A percentile compares a stretch with the other conserved stretches of the same genome.
phyloP scores from a whole-genome alignment of 148 eudicot species.

The Tetragonia tetragonoides region DNA sequence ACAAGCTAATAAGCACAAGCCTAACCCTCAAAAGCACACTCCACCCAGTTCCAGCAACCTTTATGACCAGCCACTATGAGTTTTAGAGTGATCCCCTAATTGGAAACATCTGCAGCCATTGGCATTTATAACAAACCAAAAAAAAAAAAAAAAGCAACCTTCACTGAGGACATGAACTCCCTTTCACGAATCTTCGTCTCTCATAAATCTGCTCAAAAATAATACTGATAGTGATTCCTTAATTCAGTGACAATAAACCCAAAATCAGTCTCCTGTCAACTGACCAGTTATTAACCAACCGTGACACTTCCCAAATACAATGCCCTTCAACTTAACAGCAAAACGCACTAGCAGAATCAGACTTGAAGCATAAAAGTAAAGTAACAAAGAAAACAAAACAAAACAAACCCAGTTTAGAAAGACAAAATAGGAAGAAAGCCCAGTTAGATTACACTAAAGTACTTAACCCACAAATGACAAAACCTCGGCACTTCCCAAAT shows the following conservation, averaged over 20 bases:
- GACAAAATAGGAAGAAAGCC: no score
- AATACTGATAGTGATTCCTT: not conserved
- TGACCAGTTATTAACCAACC: not conserved
- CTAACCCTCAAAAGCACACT: no score
- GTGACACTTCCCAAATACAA: not conserved
- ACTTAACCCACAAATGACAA: no score
- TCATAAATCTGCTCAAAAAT: not conserved
- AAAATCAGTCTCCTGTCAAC: not conserved
- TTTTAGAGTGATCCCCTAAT: not conserved
- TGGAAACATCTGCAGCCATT: not conserved
- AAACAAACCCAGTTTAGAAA: no score
- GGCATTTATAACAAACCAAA: not conserved
- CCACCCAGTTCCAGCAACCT: no score
- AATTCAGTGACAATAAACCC: not conserved
- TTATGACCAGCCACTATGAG: not conserved
- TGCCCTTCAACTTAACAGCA: not conserved
- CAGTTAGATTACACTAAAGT: no score
- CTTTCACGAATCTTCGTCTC: not conserved
- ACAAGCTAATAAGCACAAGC: no score
- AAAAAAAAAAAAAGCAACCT: not conserved
- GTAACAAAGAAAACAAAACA: not conserved
- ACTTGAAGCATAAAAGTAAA: not conserved
- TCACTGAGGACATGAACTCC: not conserved
- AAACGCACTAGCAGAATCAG: not conserved
- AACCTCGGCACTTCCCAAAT: not conserved